Base-by-base conservation (phyloP, 108 stramenopile species). In the Skeletonema tropicum region DNA sequence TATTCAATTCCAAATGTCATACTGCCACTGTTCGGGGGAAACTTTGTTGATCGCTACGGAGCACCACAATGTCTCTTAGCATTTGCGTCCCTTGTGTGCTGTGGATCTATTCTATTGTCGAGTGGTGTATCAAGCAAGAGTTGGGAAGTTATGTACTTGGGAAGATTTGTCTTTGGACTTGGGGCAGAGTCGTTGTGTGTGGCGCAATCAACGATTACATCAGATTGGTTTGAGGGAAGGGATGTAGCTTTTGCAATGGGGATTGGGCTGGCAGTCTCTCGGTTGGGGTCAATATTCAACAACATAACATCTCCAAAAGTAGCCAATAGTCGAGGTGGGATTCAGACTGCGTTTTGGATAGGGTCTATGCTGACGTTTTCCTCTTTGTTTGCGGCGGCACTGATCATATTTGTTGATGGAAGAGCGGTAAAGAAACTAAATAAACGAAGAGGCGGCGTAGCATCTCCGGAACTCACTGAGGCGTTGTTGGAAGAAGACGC, bases 181-280 rank as follows among this genome's bases (percentile, higher is more conserved):
- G 91, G 91, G 1, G 89, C 85, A 5, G 91, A 92, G 68, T 74
- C 64, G 2, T 21, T 88, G 15, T 75, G 73, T 30, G 91, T 92
- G 17, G 86, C 87, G 14, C 71, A 82, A 66, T 85, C 84, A 9
- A 85, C 87, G 6, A 49, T 88, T 8, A 21, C 88, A 26, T 83
- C 87, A 3, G 68, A 85, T 25, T 92, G 91, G 91, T 92, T 92
- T 68, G 60, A 60, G 30, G 89, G 86, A 0, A 74, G 41, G 30
- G 88, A 92, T 60, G 33, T 87, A 21, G 90, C 90, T 23, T 68
- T 92, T 25, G 86, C 88, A 31, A 84, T 92, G 68, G 90, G 88
- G 9, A 60, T 89, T 1, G 79, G 75, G 32, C 64, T 92, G 25
- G 66, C 85, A 7, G 71, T 92, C 6, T 36, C 64, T n/a, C 64